Base-by-base conservation (phyloP, 352 stramenopile species). In the Phytophthora sp. region DNA sequence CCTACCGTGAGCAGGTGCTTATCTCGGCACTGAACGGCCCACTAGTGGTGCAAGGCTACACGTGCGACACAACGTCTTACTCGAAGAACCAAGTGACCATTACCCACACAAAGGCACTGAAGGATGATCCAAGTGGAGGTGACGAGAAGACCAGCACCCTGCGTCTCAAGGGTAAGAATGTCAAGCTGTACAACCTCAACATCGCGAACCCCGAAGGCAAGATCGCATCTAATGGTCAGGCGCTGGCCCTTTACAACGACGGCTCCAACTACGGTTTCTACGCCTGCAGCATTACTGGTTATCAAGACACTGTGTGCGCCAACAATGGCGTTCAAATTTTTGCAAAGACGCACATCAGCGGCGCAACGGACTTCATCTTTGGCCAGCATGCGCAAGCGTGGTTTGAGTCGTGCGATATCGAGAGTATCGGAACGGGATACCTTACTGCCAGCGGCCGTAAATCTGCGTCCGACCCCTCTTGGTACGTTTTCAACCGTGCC, bases 161-260 rank as follows among this genome's bases (percentile, higher is more conserved):
- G 44, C 26, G 28, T 3, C 28, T 57, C 9, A 50, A 56, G 37
- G 43, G 44, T 3, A 21, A 38, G 9, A 62, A 48, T 32, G 28
- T 53, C 13, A 54, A 54, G 5, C 21, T 67, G 18, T 68, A 68
- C 52, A 68, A 68, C 34, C 23, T 66, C 18, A 66, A 66, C 24
- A 37, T 66, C 6, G 49, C 50, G 42, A 66, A 66, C 37, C 37
- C 58, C 0, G 20, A 24, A 3, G 31, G 26, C 2, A 51, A 54
- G 28, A 41, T 60, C 34, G 8, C 37, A 0, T 20, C 41, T 8
- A n/a, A 37, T 3, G 57, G 57, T 12, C 57, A 66, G 31, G 57
- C 37, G 2, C 15, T 55, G 4, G 58, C 58, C 1, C 20, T 49
- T 2, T 60, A 32, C 32, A 32, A 51, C 5, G 31, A 53, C 15